phyloP scores from a whole-genome alignment of 2,329 filamentous ascomycete genomes.

The Penicillium freii region DNA sequence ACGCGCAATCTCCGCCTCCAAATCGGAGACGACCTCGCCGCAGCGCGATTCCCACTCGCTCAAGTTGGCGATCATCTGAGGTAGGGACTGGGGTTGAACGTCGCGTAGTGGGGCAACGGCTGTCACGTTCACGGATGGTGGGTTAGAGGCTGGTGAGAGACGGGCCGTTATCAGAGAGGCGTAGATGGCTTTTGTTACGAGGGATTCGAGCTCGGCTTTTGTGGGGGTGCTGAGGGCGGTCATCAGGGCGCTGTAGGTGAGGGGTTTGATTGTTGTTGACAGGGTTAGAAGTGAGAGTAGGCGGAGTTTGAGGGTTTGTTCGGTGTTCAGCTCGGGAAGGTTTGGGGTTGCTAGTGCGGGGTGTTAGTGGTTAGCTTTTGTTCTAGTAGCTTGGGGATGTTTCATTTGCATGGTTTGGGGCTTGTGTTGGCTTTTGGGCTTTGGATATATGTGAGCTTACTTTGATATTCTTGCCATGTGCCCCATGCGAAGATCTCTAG shows the following conservation, averaged over 20 bases:
- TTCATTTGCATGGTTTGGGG: background rate
- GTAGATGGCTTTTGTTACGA: slow-evolving; percentile 86
- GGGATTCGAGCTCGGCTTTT: slow-evolving; percentile 71
- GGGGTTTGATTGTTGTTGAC: slow-evolving; percentile 62
- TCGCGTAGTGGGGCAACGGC: slow-evolving; percentile 85
- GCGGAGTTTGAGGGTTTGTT: slow-evolving; percentile 80
- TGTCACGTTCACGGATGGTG: slow-evolving; percentile 71
- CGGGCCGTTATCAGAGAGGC: slow-evolving; percentile 76
- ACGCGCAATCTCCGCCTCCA: slow-evolving; percentile 70
- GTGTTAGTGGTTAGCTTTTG: slow-evolving; percentile 7
- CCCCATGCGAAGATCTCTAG: slow-evolving; percentile 92
- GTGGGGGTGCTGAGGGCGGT: slow-evolving; percentile 64
- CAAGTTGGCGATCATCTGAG: slow-evolving; percentile 66
- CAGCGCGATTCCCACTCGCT: slow-evolving; percentile 77
- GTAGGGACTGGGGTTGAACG: slow-evolving; percentile 70
- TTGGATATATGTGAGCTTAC: slow-evolving; percentile 37
- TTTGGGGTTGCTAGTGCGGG: slow-evolving; percentile 42
- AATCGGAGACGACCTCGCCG: slow-evolving; percentile 65
- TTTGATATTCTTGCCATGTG: slow-evolving; percentile 75
- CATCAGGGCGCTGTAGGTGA: slow-evolving; percentile 72
- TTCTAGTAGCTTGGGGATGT: background rate
- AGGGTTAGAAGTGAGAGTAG: slow-evolving; percentile 86
- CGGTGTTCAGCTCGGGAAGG: slow-evolving; percentile 69
- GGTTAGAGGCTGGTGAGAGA: slow-evolving; percentile 80
- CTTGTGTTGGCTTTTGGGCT: background rate